Conservation (phyloP, 768 basidiomycete genomes). For the Plicaturopsis crispa region DNA sequence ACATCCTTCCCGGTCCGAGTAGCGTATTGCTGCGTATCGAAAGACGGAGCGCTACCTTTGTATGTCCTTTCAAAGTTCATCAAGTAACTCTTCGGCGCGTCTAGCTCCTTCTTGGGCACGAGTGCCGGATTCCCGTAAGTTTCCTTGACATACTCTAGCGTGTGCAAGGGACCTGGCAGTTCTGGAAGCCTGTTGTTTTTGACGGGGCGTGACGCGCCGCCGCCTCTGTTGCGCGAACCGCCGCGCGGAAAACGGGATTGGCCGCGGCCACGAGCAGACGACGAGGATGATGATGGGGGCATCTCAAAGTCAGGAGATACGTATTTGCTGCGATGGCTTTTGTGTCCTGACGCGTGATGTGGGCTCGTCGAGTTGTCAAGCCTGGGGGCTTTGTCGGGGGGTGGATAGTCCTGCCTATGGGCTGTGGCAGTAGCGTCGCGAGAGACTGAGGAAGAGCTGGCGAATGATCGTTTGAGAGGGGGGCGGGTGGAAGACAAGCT, state of each 20-base stretch:
- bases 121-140: too few species aligned
- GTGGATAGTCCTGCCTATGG: background rate
- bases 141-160: slow-evolving; percentile 21
- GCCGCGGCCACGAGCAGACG: background rate
- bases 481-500: slow-evolving; percentile 11
- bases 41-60: too few species aligned
- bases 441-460: slow-evolving; percentile 11
- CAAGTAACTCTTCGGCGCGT: too few species aligned
- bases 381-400: slow-evolving; percentile 14
- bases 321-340: background rate
- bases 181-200: slow-evolving; percentile 5
- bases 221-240: background rate
- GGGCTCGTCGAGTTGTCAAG: background rate
- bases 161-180: slow-evolving; percentile 27
- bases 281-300: slow-evolving; percentile 16
- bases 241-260: background rate
- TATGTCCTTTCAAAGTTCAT: too few species aligned
- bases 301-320: slow-evolving; percentile 18
- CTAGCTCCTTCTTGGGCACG: too few species aligned
- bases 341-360: background rate
- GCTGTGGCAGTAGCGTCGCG: slow-evolving; percentile 1
- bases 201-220: background rate
- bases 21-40: too few species aligned
- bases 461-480: slow-evolving; percentile 38
- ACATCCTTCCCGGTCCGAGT: too few species aligned